These are phyloP conservation scores for Neophaeococcomyces mojaviensis DNA, from an alignment of 2,329 filamentous ascomycete species.

Conservation along the genomic window DNA sequence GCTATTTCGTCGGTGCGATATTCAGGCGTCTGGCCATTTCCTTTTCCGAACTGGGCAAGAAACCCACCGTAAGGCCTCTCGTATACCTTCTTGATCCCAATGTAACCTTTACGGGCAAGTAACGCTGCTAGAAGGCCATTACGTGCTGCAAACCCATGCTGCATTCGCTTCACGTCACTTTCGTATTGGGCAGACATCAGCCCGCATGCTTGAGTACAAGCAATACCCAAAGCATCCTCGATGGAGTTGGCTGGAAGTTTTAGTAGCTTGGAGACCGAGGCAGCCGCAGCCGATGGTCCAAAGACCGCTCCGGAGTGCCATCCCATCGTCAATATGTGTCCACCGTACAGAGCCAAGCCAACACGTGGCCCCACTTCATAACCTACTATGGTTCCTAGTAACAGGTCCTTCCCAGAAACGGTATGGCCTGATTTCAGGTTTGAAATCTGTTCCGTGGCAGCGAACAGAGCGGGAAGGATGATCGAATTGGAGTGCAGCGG, in stretches of 20 bases:
- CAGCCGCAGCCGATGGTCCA: constrained; percentile 31
- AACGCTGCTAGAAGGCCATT: constrained; percentile 37
- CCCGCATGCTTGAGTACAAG: constrained; percentile 34
- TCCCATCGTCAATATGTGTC: constrained; percentile 32
- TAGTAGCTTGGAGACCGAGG: constrained; percentile 28
- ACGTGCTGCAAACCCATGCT: constrained; percentile 40
- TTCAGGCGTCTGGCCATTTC: constrained; percentile 24
- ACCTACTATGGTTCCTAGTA: constrained; percentile 33
- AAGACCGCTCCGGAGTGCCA: constrained; percentile 38
- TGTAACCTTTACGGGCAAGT: constrained; percentile 33
- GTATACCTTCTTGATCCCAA: constrained; percentile 37
- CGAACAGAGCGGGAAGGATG: constrained; percentile 35
- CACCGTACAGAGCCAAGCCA: constrained; percentile 32
- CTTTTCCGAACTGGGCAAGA: constrained; percentile 32
- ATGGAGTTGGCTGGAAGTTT: constrained; percentile 24
- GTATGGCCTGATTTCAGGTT: not conserved
- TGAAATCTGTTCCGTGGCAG: constrained; percentile 24
- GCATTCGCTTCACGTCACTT: constrained; percentile 39
- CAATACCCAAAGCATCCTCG: constrained; percentile 34
- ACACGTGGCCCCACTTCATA: constrained; percentile 35
- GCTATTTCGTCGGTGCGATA: constrained; percentile 22
- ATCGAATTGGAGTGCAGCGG: constrained; percentile 35
- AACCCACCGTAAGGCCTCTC: constrained; percentile 39
- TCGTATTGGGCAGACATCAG: constrained; percentile 39
- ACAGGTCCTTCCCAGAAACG: constrained; percentile 20